Percentiles rank a stretch among this genome's conserved stretches.
These are phyloP conservation scores for Xanthoconium separans DNA, from an alignment of 1,284 basidiomycete genomes.

Conservation along the genomic window DNA sequence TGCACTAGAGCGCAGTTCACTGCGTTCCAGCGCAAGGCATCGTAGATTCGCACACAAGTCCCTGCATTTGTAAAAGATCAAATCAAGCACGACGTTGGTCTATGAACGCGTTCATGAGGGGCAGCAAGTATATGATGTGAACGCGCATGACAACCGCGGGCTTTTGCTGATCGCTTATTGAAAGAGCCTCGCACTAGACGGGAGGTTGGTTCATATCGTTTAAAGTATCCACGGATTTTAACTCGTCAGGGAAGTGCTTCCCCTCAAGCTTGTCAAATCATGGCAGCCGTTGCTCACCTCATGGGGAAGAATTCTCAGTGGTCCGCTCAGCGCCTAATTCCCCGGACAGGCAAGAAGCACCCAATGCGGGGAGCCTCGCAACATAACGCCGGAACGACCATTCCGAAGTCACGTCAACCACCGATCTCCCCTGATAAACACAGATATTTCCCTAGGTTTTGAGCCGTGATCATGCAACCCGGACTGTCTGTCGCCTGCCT, in stretches of 20 bases:
- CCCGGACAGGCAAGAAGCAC: slow-evolving; percentile 20
- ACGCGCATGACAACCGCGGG: slow-evolving; percentile 18
- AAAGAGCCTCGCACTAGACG: slow-evolving; percentile 21
- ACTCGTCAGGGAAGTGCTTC: slow-evolving; percentile 7
- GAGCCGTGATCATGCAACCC: not conserved
- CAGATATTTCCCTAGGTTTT: not conserved
- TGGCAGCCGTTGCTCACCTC: slow-evolving; percentile 13
- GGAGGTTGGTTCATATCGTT: slow-evolving; percentile 10
- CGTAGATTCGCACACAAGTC: not conserved
- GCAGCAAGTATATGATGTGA: slow-evolving; percentile 6
- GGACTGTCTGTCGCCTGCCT: slow-evolving; percentile 8
- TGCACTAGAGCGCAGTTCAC: not conserved
- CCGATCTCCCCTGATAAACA: slow-evolving; percentile 8
- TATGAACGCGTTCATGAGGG: slow-evolving; percentile 6
- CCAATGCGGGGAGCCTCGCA: slow-evolving; percentile 1
- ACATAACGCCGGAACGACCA: slow-evolving; percentile 8
- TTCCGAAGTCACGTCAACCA: slow-evolving; percentile 16
- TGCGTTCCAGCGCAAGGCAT: not conserved
- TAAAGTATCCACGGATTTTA: slow-evolving; percentile 17
- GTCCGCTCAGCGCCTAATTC: slow-evolving; percentile 14
- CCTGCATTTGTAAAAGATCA: not conserved
- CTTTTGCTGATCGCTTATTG: slow-evolving; percentile 10
- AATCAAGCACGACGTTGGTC: not conserved
- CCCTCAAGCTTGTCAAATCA: slow-evolving; percentile 6
- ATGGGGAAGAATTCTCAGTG: not conserved